Evolutionary conservation across 306 rosid genomes (phyloP).

Genomic region (Argentina anserina): DNA sequence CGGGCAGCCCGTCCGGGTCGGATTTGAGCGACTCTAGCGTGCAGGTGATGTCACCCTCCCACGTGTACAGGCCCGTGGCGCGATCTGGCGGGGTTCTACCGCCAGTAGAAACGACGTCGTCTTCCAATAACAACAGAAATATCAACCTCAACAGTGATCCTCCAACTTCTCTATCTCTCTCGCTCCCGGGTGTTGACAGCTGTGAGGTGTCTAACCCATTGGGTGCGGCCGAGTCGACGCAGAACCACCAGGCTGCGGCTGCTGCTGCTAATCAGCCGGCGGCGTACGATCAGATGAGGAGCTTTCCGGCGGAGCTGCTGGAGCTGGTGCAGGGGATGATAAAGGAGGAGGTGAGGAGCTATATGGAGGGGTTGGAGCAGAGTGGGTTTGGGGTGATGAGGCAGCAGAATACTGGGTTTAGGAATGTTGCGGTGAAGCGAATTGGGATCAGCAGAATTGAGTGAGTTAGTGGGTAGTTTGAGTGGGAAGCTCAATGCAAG

Average conservation of each 20-base stretch:
- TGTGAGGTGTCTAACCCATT: slow-evolving; percentile 13
- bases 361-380: slow-evolving; percentile 72
- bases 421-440: slow-evolving; percentile 54
- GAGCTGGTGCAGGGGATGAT: slow-evolving; percentile 97
- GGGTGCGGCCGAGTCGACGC: slow-evolving; percentile 3
- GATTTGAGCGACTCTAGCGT: slow-evolving; percentile 85
- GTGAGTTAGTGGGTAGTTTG: slow-evolving; percentile 5
- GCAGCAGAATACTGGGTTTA: slow-evolving; percentile 42
- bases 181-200: slow-evolving; percentile 71
- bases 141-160: slow-evolving; percentile 41
- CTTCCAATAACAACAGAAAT: slow-evolving; percentile 17
- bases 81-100: slow-evolving; percentile 64
- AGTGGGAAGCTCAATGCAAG: background rate
- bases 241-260: background rate
- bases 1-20: slow-evolving; percentile 84
- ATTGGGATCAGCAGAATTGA: slow-evolving; percentile 67
- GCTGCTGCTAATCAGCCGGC: background rate
- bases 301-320: slow-evolving; percentile 42
- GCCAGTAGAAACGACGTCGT: slow-evolving; percentile 55
- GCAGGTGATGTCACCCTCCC: slow-evolving; percentile 40
- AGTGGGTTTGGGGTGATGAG: slow-evolving; percentile 46
- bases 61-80: slow-evolving; percentile 64
- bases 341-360: slow-evolving; percentile 76
- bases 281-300: background rate
- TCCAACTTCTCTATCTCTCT: slow-evolving; percentile 70